Evolutionary conservation across 371 early-diverging fungal species (phyloP).

Genomic region (Thermomucor indicae-seudaticae): DNA sequence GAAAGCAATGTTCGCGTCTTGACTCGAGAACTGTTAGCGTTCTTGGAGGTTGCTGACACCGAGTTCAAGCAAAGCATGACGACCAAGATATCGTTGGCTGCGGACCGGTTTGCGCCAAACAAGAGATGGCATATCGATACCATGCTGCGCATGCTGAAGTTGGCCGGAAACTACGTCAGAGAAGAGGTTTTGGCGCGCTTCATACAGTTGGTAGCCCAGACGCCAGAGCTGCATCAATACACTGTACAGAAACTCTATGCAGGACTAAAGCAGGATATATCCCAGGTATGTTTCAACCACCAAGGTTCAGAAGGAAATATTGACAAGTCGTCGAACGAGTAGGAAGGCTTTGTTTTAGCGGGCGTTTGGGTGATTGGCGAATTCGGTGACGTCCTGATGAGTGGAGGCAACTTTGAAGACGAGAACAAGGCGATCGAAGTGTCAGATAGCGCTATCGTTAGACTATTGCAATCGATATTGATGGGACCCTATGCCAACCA

Average conservation of each 20-base stretch:
- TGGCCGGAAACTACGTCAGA: slow-evolving; percentile 71
- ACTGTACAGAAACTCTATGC: slow-evolving; percentile 83
- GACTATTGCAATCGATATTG: slow-evolving; percentile 68
- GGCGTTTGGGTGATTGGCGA: slow-evolving; percentile 96
- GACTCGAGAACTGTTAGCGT: slow-evolving; percentile 87
- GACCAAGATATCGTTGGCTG: slow-evolving; percentile 83
- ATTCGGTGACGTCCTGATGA: slow-evolving; percentile 86
- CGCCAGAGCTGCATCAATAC: slow-evolving; percentile 80
- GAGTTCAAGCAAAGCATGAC: slow-evolving; percentile 92
- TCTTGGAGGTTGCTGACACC: slow-evolving; percentile 87
- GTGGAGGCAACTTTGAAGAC: slow-evolving; percentile 66
- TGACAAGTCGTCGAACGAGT: no score
- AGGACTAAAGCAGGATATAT: slow-evolving; percentile 74
- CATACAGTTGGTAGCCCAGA: slow-evolving; percentile 67
- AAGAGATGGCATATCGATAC: slow-evolving; percentile 97
- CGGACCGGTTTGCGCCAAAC: slow-evolving; percentile 85
- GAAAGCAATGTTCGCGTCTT: slow-evolving; percentile 90
- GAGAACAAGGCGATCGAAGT: slow-evolving; percentile 64
- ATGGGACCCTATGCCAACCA: slow-evolving; percentile 77
- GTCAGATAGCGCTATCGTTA: slow-evolving; percentile 70
- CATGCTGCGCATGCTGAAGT: slow-evolving; percentile 81
- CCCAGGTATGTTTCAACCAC: slow-evolving; percentile 47
- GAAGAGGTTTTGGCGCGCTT: slow-evolving; percentile 72
- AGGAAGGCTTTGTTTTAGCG: slow-evolving; percentile 90
- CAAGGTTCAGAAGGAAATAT: no score